These are phyloP conservation scores for Cardamine occulta DNA, from an alignment of 345 rosid species.

Conservation along the genomic window DNA sequence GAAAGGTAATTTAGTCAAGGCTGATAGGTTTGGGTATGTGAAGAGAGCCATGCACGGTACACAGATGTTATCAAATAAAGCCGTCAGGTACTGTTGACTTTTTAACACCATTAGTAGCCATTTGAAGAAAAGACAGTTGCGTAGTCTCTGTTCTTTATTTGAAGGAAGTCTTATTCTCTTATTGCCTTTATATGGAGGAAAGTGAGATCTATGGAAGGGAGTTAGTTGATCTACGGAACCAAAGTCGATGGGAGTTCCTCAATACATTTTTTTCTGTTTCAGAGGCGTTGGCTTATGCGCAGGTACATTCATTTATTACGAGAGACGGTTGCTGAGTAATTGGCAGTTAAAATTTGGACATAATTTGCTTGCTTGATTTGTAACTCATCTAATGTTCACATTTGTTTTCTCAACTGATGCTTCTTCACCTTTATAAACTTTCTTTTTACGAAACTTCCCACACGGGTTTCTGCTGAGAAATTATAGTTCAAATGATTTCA, in stretches of 20 bases:
- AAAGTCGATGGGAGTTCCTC: conserved; percentile 89
- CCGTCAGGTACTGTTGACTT: conserved; percentile 63
- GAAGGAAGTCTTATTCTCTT: conserved; percentile 43
- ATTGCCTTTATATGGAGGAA: conserved; percentile 52
- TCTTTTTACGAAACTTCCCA: not conserved
- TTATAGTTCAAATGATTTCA: conserved; percentile 41
- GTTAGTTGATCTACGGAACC: conserved; percentile 89
- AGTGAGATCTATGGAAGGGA: conserved; percentile 98
- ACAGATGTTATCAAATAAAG: conserved; percentile 81
- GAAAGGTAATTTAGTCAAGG: conserved; percentile 93
- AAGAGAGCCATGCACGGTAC: conserved; percentile 98
- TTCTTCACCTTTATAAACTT: not conserved
- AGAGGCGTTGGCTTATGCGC: conserved; percentile 93
- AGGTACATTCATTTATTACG: conserved; percentile 50
- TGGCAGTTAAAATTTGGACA: not conserved
- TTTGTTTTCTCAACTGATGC: not conserved
- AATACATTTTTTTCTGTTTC: conserved; percentile 95
- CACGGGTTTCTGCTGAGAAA: conserved; percentile 8
- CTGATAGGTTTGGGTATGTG: conserved; percentile 93
- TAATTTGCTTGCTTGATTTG: not conserved
- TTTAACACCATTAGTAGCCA: conserved; percentile 3
- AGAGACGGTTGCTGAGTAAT: not conserved
- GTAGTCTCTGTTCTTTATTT: not conserved
- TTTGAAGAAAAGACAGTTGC: conserved; percentile 15
- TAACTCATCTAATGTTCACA: not conserved